Evolutionary conservation across 768 basidiomycete genomes (phyloP), one percentile per base, ranked within the genome.

Genomic region (Russula vinacea): DNA sequence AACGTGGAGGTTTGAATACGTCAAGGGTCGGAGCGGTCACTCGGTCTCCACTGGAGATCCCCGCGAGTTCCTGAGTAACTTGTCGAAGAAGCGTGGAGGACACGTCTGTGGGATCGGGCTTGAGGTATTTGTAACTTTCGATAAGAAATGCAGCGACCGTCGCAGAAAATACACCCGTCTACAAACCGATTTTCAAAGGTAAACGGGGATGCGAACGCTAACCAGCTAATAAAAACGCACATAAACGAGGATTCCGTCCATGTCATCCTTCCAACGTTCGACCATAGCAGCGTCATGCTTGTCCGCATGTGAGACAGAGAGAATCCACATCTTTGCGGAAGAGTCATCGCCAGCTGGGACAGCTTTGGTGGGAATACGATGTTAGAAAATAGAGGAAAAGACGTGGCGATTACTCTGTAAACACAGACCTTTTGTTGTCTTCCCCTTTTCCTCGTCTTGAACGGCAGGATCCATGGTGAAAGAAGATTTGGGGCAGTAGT

Each of bases 111-210:
- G 35, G 29, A 65, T 68, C 65, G n/a, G 59, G 66, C 37, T 47
- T 56, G 35, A 68, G 65, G 26, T 4, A 32, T 47, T 68, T 68
- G 56, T 67, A 58, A 24, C 66, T 67, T 40, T 68, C 67, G 35
- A 68, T 57, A 26, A 68, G 37, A 35, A 68, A 68, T 33, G 67
- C 65, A 24, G 67, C 62, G 19, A 68, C 59, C 4, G 60, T 67
- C n/a, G 67, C 67, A 0, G 67, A 61, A 39, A 68, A 68, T 6
- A 68, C 49, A 51, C 67, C 67, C 26, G 67, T 60, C 65, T 68
- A 37, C 13, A 54, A 11, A 35, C 4, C 29, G 29, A 17, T 5
- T 50, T 49, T 29, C 0, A 22, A 29, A 19, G 52, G 37, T 55
- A 4, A 60, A 16, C 24, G 35, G 16, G 13, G 29, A 29, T 29